Conservation (phyloP, 2,329 filamentous ascomycete species). For the Penicillium hesseltinei region DNA sequence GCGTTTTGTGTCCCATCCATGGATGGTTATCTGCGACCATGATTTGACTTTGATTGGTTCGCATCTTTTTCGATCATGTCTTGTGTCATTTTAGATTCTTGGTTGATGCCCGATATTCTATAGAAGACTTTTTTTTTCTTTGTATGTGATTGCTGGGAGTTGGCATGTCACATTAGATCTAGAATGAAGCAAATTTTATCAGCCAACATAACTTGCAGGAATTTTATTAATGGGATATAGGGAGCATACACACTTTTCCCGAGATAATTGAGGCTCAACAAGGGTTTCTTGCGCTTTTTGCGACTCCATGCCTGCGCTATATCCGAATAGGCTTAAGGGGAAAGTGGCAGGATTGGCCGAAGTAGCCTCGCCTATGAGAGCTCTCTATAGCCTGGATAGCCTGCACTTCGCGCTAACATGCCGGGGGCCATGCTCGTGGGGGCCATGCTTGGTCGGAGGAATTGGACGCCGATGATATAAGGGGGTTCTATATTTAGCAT, state of each 20-base stretch:
- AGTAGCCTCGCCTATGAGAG: background rate
- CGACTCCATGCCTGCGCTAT: background rate
- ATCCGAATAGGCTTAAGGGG: background rate
- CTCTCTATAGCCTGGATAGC: too few relatives aligned
- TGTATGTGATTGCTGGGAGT: background rate
- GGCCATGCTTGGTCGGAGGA: background rate
- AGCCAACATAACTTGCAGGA: background rate
- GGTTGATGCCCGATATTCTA: conserved; percentile 1
- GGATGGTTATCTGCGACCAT: conserved; percentile 12
- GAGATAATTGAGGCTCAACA: conserved; percentile 7
- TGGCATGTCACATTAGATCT: background rate
- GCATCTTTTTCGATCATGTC: background rate
- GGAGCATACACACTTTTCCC: background rate
- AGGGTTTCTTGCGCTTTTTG: background rate
- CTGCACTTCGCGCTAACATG: too few relatives aligned
- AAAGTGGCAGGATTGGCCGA: background rate
- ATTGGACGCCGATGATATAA: conserved; percentile 1
- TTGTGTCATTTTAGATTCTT: background rate
- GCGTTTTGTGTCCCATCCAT: conserved; percentile 20
- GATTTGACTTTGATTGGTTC: conserved; percentile 1
- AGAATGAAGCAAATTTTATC: background rate
- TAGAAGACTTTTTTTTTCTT: background rate
- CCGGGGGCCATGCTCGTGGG: background rate
- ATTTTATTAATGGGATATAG: background rate
- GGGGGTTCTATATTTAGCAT: conserved; percentile 18